phyloP scores from a whole-genome alignment of 768 basidiomycete genomes.

The Boletus coccyginus region DNA sequence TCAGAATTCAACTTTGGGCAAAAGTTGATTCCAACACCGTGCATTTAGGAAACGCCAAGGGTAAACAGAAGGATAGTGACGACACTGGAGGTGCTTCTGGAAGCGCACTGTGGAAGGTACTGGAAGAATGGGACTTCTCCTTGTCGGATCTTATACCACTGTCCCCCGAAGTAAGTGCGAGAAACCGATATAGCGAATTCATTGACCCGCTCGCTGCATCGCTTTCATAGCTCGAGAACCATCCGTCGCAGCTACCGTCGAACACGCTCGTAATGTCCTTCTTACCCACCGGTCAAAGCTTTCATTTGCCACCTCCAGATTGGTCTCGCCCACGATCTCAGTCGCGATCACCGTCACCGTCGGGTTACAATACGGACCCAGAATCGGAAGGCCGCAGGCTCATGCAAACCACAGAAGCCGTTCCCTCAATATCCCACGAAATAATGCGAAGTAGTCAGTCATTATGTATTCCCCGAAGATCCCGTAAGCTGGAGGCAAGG shows the following conservation, averaged over 20 bases:
- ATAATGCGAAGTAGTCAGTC: conserved; percentile 16
- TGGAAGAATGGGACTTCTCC: conserved; percentile 68
- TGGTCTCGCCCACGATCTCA: conserved; percentile 26
- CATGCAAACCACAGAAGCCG: conserved; percentile 30
- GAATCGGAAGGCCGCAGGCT: conserved; percentile 51
- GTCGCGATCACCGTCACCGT: conserved; percentile 52
- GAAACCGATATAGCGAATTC: conserved; percentile 3
- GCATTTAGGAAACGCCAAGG: conserved; percentile 32
- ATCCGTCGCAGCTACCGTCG: conserved; percentile 53
- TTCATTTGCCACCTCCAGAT: conserved; percentile 48
- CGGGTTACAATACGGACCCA: conserved; percentile 72
- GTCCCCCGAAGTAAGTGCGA: conserved; percentile 55
- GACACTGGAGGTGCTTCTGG: conserved; percentile 8
- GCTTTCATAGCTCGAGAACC: conserved; percentile 30
- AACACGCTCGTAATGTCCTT: conserved; percentile 73
- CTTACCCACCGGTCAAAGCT: conserved; percentile 56
- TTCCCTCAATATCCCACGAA: conserved; percentile 18
- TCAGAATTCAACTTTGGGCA: conserved; percentile 63
- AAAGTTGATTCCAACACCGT: conserved; percentile 30
- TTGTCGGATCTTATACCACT: conserved; percentile 57
- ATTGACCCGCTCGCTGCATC: conserved; percentile 9
- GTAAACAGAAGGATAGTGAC: conserved; percentile 43
- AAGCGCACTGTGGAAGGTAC: conserved; percentile 54
- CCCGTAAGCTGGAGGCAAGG: conserved; percentile 31
- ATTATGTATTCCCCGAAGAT: conserved; percentile 17